These are phyloP conservation scores for Pilatotrama ljubarskyi DNA, from an alignment of 768 basidiomycete genomes.

Conservation along the genomic window DNA sequence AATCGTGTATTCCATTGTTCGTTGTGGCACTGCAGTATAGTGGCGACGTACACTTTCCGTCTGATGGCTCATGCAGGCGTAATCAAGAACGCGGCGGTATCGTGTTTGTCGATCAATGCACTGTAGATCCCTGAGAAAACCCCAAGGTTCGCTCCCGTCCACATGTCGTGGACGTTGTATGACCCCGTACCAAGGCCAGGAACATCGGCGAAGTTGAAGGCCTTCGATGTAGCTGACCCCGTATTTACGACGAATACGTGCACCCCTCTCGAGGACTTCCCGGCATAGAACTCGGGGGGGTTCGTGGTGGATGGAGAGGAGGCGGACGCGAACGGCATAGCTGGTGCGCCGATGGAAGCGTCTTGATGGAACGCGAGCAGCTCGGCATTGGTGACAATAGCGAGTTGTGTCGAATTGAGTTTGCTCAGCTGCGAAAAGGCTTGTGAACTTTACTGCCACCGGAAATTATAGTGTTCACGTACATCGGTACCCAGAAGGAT, in stretches of 20 bases:
- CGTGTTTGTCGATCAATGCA: constrained; percentile 47
- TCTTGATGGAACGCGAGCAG: constrained; percentile 60
- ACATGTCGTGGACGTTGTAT: constrained; percentile 54
- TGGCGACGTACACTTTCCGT: too few relatives aligned
- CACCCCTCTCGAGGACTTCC: constrained; percentile 47
- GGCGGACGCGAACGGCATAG: constrained; percentile 47
- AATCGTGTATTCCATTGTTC: too few relatives aligned
- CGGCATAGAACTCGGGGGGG: constrained; percentile 55
- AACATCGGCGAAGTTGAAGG: constrained; percentile 46
- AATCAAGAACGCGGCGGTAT: constrained; percentile 53
- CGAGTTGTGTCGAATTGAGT: constrained; percentile 42
- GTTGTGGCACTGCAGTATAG: too few relatives aligned
- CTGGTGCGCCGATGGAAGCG: constrained; percentile 43
- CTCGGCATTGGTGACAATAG: constrained; percentile 52
- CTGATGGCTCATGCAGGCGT: constrained; percentile 22
- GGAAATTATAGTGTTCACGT: constrained; percentile 6
- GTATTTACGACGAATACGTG: constrained; percentile 61
- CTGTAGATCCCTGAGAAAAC: constrained; percentile 41
- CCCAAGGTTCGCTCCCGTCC: constrained; percentile 47
- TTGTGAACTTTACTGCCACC: background rate
- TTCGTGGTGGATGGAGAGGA: constrained; percentile 41
- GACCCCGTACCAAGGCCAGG: constrained; percentile 42
- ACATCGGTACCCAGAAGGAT: constrained; percentile 47
- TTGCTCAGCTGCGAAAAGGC: constrained; percentile 39
- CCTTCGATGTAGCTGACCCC: constrained; percentile 41